Percentiles rank a stretch among this genome's conserved stretches.
phyloP scores from a whole-genome alignment of 495 filamentous ascomycete species.

The Podospora anserina region DNA sequence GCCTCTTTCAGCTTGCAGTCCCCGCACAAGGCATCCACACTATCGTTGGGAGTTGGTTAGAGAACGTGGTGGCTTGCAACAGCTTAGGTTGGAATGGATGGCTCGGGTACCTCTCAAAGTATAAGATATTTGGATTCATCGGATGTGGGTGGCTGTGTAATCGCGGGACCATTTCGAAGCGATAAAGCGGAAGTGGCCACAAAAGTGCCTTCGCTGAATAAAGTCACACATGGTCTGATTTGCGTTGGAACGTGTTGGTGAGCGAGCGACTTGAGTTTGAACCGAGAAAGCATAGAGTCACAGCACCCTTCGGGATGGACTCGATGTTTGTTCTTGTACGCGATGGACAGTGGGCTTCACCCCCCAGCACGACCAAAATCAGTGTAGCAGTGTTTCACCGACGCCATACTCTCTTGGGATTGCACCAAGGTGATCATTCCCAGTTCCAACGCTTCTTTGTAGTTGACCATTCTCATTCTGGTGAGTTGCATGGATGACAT shows the following conservation, averaged over 20 bases:
- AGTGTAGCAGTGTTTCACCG: neutral
- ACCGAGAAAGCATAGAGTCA: neutral
- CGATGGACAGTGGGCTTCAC: neutral
- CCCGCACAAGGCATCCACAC: conserved; percentile 19
- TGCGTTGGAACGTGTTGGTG: no score
- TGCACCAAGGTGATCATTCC: neutral
- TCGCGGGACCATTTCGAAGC: conserved; percentile 27
- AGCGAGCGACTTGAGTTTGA: neutral
- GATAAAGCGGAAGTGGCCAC: conserved; percentile 31
- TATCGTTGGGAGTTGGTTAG: neutral
- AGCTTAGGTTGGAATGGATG: neutral
- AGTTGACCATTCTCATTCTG: neutral
- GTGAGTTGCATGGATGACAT: neutral
- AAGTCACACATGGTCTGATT: conserved; percentile 17
- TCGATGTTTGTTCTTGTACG: neutral
- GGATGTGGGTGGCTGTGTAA: conserved; percentile 25
- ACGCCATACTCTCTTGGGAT: neutral
- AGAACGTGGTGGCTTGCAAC: neutral
- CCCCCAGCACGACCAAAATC: neutral
- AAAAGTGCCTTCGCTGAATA: conserved; percentile 26
- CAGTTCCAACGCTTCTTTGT: neutral
- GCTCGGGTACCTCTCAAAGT: conserved; percentile 24
- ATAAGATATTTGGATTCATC: conserved; percentile 26
- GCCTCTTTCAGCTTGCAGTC: conserved; percentile 25
- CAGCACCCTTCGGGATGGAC: neutral